Evolutionary conservation across 148 eudicot genomes (phyloP), one percentile per base, ranked within the genome.

Genomic region (Rhododendron vialii): DNA sequence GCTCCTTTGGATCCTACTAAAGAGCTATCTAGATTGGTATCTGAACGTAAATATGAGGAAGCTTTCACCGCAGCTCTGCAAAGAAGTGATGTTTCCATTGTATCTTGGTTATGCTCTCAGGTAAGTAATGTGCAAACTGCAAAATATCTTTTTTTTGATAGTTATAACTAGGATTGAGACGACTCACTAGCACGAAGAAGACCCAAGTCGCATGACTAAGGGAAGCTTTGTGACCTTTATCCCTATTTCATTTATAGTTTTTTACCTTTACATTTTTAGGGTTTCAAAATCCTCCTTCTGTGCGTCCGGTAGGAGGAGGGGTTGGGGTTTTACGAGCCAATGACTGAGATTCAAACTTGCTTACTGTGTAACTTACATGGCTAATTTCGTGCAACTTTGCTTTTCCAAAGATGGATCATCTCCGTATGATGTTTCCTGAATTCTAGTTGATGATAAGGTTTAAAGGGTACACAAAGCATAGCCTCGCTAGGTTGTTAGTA

Each of bases 21-120:
- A 55, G 61, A 55, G 61, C 61, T 55, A 55, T 55, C 61, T 4
- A 55, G 61, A 55, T 55, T 55, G 61, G 61, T 17, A 55, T 55
- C 61, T 18, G 61, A 55, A 55, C 22, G 22, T 55, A 55, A 55
- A 17, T 55, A 55, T 4, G 61, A 55, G 22, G 61, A 55, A 55
- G 61, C 61, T 55, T 55, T 55, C 61, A 55, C 96, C 79, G 87
- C 92, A 75, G 99, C 99, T n/a, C 88, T 97, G 88, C 98, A 97
- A 85, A 95, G 96, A 87, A 97, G 96, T 89, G 98, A 97, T 80
- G 98, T 97, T 83, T 87, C 87, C 55, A 55, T 55, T 1, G 61
- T 55, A 55, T 55, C 61, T 55, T 55, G 61, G 61, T 55, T 55
- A 55, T 55, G 61, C 61, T 55, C 61, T 55, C 61, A 55, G 61